Conservation (phyloP, 2,329 filamentous ascomycete genomes). For the Davidsoniella neocaledoniae region DNA sequence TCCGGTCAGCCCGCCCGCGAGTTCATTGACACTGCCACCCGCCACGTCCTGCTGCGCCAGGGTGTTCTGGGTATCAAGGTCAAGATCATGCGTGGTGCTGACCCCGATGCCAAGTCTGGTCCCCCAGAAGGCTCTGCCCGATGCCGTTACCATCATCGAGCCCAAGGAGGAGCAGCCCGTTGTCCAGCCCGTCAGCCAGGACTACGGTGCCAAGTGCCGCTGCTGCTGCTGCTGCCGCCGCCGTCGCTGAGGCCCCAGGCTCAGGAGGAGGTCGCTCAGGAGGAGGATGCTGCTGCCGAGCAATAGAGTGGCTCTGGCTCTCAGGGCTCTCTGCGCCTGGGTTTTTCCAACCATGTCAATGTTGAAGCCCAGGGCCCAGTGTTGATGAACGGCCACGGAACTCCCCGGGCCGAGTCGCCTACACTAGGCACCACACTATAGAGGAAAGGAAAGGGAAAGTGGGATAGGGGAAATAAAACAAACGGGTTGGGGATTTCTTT, state of each 20-base stretch:
- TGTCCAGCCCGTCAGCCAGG: conserved; percentile 88
- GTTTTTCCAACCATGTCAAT: conserved; percentile 11
- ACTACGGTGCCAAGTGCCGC: conserved; percentile 89
- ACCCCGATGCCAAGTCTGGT: conserved; percentile 97
- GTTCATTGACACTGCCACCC: conserved; percentile 97
- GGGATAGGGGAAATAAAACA: not conserved
- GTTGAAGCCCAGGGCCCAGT: conserved; percentile 7
- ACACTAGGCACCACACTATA: conserved; percentile 6
- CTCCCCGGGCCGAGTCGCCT: conserved; percentile 6
- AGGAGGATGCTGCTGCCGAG: conserved; percentile 31
- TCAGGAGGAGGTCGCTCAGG: conserved; percentile 37
- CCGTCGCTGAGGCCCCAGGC: conserved; percentile 32
- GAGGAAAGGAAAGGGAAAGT: conserved; percentile 1
- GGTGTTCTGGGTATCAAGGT: conserved; percentile 99
- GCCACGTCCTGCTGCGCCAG: conserved; percentile 98
- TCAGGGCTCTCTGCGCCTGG: conserved; percentile 13
- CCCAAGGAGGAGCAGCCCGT: conserved; percentile 98
- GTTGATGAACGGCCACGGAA: conserved; percentile 7
- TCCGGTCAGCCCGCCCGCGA: conserved; percentile 98
- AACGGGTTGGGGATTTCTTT: too few species aligned
- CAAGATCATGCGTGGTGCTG: conserved; percentile 99
- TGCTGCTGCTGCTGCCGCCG: conserved; percentile 45
- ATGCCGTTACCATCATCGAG: conserved; percentile 98
- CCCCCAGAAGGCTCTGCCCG: conserved; percentile 94
- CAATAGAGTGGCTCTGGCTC: conserved; percentile 20